Percentiles rank a stretch among this genome's conserved stretches.
Evolutionary conservation across 768 basidiomycete genomes (phyloP).

Genomic region (Amanita pseudoporphyria): DNA sequence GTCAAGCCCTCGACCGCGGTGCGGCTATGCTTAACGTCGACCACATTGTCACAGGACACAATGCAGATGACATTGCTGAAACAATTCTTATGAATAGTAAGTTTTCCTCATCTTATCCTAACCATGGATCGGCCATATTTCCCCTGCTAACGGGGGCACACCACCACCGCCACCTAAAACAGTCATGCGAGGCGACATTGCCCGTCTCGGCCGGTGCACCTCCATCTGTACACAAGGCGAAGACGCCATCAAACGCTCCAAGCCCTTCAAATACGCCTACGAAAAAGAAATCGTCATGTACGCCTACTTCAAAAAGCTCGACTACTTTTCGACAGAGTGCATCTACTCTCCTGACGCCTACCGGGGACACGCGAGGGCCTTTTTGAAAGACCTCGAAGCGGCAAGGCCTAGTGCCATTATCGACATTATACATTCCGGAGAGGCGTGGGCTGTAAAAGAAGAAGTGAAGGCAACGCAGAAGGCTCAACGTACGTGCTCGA

Average conservation of each 20-base stretch:
- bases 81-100: slow-evolving; percentile 97
- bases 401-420: slow-evolving; percentile 93
- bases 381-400: slow-evolving; percentile 93
- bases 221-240: slow-evolving; percentile 93
- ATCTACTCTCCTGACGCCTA: slow-evolving; percentile 99
- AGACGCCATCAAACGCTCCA: slow-evolving; percentile 92
- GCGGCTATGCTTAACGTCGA: slow-evolving; percentile 84
- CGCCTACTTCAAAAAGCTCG: slow-evolving; percentile 97
- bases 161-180: not conserved
- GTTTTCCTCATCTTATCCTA: slow-evolving; percentile 23
- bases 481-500: slow-evolving; percentile 62
- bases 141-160: slow-evolving; percentile 4
- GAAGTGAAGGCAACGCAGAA: slow-evolving; percentile 79
- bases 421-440: slow-evolving; percentile 95
- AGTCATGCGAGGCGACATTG: slow-evolving; percentile 99
- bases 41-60: slow-evolving; percentile 98
- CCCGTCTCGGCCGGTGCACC: slow-evolving; percentile 88
- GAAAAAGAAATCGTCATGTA: slow-evolving; percentile 99
- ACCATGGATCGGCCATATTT: too few relatives aligned
- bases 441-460: slow-evolving; percentile 80
- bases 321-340: slow-evolving; percentile 99
- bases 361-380: slow-evolving; percentile 88
- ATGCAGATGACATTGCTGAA: slow-evolving; percentile 98
- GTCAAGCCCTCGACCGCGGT: slow-evolving; percentile 94
- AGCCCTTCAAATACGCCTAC: slow-evolving; percentile 99